phyloP scores from a whole-genome alignment of 2,329 filamentous ascomycete genomes.

The Orbilia quercus region DNA sequence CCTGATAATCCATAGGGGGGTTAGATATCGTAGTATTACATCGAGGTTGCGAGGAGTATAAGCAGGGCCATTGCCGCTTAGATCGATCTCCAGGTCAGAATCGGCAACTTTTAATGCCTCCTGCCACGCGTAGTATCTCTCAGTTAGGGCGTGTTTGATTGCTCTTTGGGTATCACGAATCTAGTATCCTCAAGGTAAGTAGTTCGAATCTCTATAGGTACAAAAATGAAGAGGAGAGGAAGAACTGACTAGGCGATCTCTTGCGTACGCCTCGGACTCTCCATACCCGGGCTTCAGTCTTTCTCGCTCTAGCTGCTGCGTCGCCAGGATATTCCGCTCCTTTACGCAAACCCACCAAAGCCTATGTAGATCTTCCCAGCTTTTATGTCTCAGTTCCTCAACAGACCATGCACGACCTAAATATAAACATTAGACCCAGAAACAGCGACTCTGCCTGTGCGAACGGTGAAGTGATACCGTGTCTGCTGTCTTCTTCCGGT shows the following conservation, averaged over 20 bases:
- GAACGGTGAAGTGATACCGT: slow-evolving; percentile 67
- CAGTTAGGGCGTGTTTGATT: slow-evolving; percentile 86
- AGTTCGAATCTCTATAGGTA: background rate
- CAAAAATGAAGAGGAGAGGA: background rate
- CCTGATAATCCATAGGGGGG: background rate
- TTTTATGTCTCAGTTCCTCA: slow-evolving; percentile 86
- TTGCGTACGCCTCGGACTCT: slow-evolving; percentile 72
- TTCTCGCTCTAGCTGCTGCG: slow-evolving; percentile 75
- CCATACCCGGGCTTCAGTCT: slow-evolving; percentile 79
- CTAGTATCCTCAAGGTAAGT: slow-evolving; percentile 65
- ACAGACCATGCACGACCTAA: slow-evolving; percentile 81
- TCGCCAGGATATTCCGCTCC: slow-evolving; percentile 90
- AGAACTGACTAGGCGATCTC: slow-evolving; percentile 66
- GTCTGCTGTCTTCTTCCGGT: slow-evolving; percentile 75
- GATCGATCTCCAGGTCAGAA: slow-evolving; percentile 74
- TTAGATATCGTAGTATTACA: slow-evolving; percentile 20
- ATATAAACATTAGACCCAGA: background rate
- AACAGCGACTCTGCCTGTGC: background rate
- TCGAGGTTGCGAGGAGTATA: slow-evolving; percentile 62
- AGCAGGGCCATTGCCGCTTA: slow-evolving; percentile 67
- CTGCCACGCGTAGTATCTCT: slow-evolving; percentile 88
- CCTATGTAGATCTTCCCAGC: slow-evolving; percentile 90
- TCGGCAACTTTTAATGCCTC: slow-evolving; percentile 76
- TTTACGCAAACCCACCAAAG: slow-evolving; percentile 95
- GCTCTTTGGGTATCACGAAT: slow-evolving; percentile 79